A percentile compares a stretch with the other conserved stretches of the same genome.
Conservation (phyloP, 495 filamentous ascomycete genomes). For the Jackrogersella multiformis region DNA sequence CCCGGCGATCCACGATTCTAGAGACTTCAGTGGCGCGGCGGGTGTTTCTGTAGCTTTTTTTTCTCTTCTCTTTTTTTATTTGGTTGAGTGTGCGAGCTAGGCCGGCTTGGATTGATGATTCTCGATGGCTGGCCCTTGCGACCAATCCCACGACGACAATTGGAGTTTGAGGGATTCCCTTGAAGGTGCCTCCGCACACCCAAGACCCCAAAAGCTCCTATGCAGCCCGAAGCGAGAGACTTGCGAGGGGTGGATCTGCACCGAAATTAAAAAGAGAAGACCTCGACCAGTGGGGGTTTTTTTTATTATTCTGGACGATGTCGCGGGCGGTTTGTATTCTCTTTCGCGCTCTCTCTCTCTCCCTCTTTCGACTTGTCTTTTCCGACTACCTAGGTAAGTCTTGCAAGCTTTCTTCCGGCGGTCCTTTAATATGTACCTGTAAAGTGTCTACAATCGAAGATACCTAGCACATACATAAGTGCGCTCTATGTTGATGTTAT, state of each 20-base stretch:
- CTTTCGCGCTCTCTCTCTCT: too few species aligned
- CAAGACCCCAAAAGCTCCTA: slow-evolving; percentile 38
- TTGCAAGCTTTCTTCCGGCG: background rate
- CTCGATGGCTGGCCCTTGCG: slow-evolving; percentile 29
- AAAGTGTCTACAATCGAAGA: background rate
- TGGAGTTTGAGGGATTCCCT: slow-evolving; percentile 36
- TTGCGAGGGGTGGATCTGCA: slow-evolving; percentile 45
- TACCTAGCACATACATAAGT: background rate
- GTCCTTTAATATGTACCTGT: background rate
- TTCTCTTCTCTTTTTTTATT: too few species aligned
- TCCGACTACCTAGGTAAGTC: too few species aligned
- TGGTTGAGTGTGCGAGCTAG: slow-evolving; percentile 5
- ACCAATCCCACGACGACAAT: slow-evolving; percentile 42
- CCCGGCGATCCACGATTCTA: slow-evolving; percentile 39
- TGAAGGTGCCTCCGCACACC: slow-evolving; percentile 41
- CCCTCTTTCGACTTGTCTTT: too few species aligned
- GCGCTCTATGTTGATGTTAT: background rate
- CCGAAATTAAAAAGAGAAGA: slow-evolving; percentile 39
- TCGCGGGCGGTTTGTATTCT: background rate
- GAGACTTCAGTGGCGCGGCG: slow-evolving; percentile 29
- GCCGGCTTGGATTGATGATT: slow-evolving; percentile 34
- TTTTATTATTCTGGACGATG: background rate
- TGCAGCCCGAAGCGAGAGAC: slow-evolving; percentile 45
- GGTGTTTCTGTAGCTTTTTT: slow-evolving; percentile 19
- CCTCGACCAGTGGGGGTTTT: slow-evolving; percentile 33